phyloP scores from a whole-genome alignment of 2,329 filamentous ascomycete genomes.

The Penicillium sumatraense region DNA sequence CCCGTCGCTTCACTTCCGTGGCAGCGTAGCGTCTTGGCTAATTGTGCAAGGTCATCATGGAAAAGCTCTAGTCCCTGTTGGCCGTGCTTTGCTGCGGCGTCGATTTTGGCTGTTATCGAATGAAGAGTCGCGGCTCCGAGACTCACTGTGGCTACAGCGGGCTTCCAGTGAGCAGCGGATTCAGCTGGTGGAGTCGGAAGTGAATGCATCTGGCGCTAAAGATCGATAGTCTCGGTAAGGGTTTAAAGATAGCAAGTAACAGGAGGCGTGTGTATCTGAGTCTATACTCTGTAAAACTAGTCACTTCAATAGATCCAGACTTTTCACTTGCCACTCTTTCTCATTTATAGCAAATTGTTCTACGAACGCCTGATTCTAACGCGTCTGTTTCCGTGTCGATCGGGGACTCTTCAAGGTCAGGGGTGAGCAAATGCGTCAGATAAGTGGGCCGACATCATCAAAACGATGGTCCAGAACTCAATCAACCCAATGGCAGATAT shows the following conservation, averaged over 20 bases:
- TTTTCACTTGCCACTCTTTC: background rate
- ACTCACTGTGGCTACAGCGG: slow-evolving; percentile 29
- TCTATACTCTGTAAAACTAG: background rate
- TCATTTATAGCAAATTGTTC: slow-evolving; percentile 6
- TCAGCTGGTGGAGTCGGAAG: slow-evolving; percentile 20
- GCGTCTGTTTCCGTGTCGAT: slow-evolving; percentile 18
- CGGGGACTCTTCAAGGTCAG: background rate
- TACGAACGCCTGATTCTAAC: background rate
- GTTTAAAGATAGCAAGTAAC: background rate
- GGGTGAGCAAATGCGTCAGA: slow-evolving; percentile 17
- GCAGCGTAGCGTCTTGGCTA: slow-evolving; percentile 54
- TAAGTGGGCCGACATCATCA: slow-evolving; percentile 13
- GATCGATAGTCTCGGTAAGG: background rate
- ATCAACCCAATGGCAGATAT: slow-evolving; percentile 2
- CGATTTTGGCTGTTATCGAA: slow-evolving; percentile 32
- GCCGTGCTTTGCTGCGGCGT: slow-evolving; percentile 36
- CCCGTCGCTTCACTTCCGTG: slow-evolving; percentile 26
- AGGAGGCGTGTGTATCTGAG: background rate
- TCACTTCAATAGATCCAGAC: background rate
- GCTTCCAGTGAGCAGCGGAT: slow-evolving; percentile 19
- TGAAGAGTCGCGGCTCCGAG: slow-evolving; percentile 24
- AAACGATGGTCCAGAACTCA: slow-evolving; percentile 11
- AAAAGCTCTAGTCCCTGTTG: slow-evolving; percentile 70
- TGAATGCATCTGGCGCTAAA: slow-evolving; percentile 15
- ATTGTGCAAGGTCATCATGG: slow-evolving; percentile 69